Base-by-base conservation (phyloP, 1,139 yeast genomes). In the Eremothecium cymbalariae region DNA sequence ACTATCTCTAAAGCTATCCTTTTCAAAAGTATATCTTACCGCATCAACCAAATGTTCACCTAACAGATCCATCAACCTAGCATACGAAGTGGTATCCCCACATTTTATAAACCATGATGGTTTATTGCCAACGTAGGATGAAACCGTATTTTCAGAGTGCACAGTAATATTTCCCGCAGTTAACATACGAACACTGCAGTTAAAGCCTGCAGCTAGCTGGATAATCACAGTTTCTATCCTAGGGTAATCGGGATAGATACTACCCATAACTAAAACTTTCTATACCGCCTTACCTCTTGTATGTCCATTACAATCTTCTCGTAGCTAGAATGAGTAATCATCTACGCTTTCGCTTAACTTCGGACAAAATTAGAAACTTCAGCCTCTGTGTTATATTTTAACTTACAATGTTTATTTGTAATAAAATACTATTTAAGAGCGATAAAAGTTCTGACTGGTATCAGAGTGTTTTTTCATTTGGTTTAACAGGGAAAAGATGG, bases 1-100 rank as follows among this genome's bases (percentile, higher is more conserved):
- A 18, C 55, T 42, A 29, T 45, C 36, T 6, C 28, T 27, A 29
- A 53, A 54, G 4, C 32, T 18, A 25, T 51, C 51, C 33, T 44
- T 49, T 11, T 37, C 18, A 12, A 46, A 34, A 12, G n/a, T 11
- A n/a, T 25, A 20, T 9, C 5, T 18, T n/a, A 14, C 9, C 8
- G 24, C 24, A 26, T 26, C 11, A n/a, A 24, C n/a, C 24, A n/a
- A 8, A 11, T 13, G 11, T 9, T 24, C 25, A n/a, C 11, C 15
- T n/a, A 24, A 17, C 3, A 23, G 19, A 6, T 28, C 15, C 7
- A 12, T 24, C 16, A 33, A 17, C 9, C 9, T 16, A 9, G 7
- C 11, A 6, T 18, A 15, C 5, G 21, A 17, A 6, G 8, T 13
- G 6, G 16, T n/a, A 19, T 30, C 20, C 6, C 24, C 21, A 15